Evolutionary conservation across 176 grass and related monocot species (phyloP).

Genomic region (Aechmea fasciata): DNA sequence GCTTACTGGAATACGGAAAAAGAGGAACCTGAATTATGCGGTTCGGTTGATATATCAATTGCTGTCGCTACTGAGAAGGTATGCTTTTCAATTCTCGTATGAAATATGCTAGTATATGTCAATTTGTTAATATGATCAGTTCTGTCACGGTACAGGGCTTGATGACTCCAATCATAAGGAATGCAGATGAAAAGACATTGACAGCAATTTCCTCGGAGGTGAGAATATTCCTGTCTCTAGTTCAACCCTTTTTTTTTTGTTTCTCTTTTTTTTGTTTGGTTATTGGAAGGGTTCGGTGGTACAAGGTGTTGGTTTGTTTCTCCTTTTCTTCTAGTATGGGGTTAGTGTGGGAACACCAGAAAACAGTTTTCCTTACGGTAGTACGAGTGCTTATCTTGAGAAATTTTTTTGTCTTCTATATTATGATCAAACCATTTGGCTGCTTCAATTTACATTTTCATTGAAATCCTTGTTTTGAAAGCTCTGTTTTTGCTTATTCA

Average conservation of each 20-base stretch:
- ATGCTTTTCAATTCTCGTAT: not conserved
- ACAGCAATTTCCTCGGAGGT: constrained; percentile 94
- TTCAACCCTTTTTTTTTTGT: not conserved
- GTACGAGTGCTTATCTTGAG: too few relatives aligned
- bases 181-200: constrained; percentile 92
- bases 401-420: too few relatives aligned
- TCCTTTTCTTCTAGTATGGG: too few relatives aligned
- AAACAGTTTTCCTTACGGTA: too few relatives aligned
- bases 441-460: too few relatives aligned
- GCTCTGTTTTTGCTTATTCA: not conserved
- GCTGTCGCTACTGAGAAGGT: constrained; percentile 97
- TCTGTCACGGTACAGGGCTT: constrained; percentile 50
- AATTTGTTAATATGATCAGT: constrained; percentile 15
- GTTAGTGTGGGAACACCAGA: too few relatives aligned
- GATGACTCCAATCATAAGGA: constrained; percentile 96
- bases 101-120: constrained; percentile 12
- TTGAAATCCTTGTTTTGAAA: too few relatives aligned
- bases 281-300: too few relatives aligned
- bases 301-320: too few relatives aligned
- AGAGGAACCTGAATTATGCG: constrained; percentile 58
- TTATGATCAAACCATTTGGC: too few relatives aligned
- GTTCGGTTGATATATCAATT: constrained; percentile 87
- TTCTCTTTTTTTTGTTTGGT: not conserved
- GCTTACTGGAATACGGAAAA: constrained; percentile 74
- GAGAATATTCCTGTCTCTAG: constrained; percentile 14